A percentile compares a stretch with the other conserved stretches of the same genome.
Conservation (phyloP, 192 early-diverging fungal species). For the Coemansia guatemalensis region DNA sequence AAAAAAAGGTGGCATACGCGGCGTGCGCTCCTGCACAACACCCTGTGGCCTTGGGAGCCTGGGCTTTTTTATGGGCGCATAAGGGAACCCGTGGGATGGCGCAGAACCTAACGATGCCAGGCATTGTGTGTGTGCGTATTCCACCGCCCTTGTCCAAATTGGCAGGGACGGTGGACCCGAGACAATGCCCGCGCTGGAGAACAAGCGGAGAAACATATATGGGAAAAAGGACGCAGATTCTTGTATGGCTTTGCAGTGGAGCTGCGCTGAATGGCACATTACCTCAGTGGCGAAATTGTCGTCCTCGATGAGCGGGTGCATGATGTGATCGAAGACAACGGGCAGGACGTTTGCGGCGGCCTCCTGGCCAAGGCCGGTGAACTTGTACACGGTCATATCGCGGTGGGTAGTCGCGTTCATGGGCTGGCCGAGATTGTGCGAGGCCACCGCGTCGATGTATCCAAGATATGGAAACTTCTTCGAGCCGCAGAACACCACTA, state of each 20-base stretch:
- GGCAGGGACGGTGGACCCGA: not conserved
- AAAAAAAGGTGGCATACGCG: too few species aligned
- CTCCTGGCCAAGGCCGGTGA: constrained; percentile 65
- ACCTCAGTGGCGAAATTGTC: constrained; percentile 81
- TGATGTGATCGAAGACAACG: constrained; percentile 78
- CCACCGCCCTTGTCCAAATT: not conserved
- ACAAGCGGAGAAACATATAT: not conserved
- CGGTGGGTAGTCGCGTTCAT: constrained; percentile 66
- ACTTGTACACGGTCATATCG: constrained; percentile 72
- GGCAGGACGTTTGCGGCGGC: constrained; percentile 75
- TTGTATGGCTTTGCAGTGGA: not conserved
- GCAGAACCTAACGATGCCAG: not conserved
- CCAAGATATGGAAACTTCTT: constrained; percentile 66
- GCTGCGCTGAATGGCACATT: constrained; percentile 12
- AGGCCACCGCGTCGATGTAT: constrained; percentile 73
- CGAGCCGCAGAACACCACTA: constrained; percentile 86
- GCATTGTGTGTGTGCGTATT: constrained; percentile 1
- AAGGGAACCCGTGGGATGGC: not conserved
- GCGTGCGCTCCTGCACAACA: too few species aligned
- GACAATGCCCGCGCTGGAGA: not conserved
- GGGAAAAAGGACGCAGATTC: constrained; percentile 8
- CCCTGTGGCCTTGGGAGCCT: too few species aligned
- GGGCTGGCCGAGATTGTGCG: constrained; percentile 70
- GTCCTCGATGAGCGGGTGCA: constrained; percentile 71
- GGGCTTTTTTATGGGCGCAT: not conserved